Evolutionary conservation across 768 basidiomycete genomes (phyloP).

Genomic region (Hirschioporus abietinus): DNA sequence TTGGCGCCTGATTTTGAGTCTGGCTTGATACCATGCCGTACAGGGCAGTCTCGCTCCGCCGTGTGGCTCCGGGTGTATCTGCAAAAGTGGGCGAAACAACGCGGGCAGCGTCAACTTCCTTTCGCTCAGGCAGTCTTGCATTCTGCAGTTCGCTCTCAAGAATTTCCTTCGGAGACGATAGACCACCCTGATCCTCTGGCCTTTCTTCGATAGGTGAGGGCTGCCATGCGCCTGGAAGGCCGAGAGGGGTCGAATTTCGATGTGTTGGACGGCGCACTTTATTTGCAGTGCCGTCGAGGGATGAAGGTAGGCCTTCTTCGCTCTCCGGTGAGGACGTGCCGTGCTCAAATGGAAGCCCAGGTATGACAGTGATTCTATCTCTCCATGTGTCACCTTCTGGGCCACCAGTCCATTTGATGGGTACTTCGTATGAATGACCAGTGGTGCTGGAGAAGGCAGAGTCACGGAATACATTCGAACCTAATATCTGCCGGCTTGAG

Average conservation of each 20-base stretch:
- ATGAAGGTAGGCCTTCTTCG: conserved; percentile 8
- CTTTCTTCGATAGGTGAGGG: conserved; percentile 47
- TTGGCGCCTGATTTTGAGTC: background rate
- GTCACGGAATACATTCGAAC: conserved; percentile 58
- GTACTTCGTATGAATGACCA: conserved; percentile 41
- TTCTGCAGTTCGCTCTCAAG: background rate
- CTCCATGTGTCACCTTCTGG: background rate
- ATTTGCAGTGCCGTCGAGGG: background rate
- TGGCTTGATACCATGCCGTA: conserved; percentile 33
- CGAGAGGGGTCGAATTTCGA: conserved; percentile 28
- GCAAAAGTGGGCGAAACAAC: conserved; percentile 51
- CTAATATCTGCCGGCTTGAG: conserved; percentile 39
- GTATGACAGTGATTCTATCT: conserved; percentile 17
- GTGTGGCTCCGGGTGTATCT: conserved; percentile 31
- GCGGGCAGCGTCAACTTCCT: conserved; percentile 42
- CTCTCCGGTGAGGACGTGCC: conserved; percentile 7
- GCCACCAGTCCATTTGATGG: conserved; percentile 58
- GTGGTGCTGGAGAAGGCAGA: conserved; percentile 53
- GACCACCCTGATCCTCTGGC: conserved; percentile 4
- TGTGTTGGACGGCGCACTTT: conserved; percentile 8
- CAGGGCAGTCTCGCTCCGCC: conserved; percentile 59
- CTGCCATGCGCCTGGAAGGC: conserved; percentile 53
- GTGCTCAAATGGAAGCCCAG: conserved; percentile 3
- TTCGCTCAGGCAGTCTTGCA: background rate
- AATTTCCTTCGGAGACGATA: background rate